Evolutionary conservation across 345 rosid genomes (phyloP), one percentile per base, ranked within the genome.

Genomic region (Raphanus raphanistrum): DNA sequence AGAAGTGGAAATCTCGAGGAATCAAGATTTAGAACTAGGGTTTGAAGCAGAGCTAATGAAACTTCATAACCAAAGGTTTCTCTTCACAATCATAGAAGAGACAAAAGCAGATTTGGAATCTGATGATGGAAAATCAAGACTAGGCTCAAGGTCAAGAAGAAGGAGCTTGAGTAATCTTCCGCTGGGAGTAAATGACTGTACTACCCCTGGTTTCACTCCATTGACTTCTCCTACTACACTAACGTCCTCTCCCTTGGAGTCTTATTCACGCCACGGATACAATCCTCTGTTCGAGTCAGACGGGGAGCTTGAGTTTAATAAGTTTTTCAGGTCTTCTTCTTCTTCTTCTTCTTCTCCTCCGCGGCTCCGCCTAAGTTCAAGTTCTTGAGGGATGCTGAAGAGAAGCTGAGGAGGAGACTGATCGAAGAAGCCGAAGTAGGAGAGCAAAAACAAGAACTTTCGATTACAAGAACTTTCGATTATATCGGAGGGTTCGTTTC

Each of bases 341-440:
- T 38, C 94, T 35, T 92, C 45, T 38, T 38, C 94, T 35, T 92
- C 99, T 27, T 91, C 99, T 6, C 99, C 99, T 13, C n/a, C n/a
- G n/a, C n/a, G n/a, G n/a, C n/a, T n/a, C 99, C 99, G 33, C 97
- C 98, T 4, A 95, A 84, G 54, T 87, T 95, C 82, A 92, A 95
- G 97, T 95, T 95, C 84, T 71, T 95, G 81, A 89, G 98, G 70
- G 97, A 90, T 68, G 99, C 98, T 6, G 98, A 95, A 79, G 98
- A 90, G 83, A 92, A 95, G 70, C 74, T 92, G 55, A 73, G 83
- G 11, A 88, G 76, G 80, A 88, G 79, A 82, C n/a, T 92, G 78
- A 79, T 79, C 72, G 87, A 87, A 70, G 93, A 90, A 76, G 84
- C 88, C 27, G 87, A 82, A 80, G 82, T 75, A 50, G 82, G 67